Evolutionary conservation across 768 basidiomycete species (phyloP).

Genomic region (Agaricus bisporus): DNA sequence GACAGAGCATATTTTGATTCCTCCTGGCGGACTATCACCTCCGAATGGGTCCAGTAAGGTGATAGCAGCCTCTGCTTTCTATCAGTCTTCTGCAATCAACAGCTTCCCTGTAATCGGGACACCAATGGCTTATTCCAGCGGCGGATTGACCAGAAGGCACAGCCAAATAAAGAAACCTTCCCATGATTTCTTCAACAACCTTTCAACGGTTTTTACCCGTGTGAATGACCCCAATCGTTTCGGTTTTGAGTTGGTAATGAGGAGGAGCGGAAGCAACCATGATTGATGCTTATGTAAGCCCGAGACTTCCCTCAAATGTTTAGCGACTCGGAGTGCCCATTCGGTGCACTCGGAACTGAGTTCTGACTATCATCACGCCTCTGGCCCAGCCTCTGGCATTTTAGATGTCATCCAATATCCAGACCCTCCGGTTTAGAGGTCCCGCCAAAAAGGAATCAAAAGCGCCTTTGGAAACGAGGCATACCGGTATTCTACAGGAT

Average conservation of each 20-base stretch:
- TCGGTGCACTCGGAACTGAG: neutral
- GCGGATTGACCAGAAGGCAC: constrained; percentile 7
- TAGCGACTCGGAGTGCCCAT: too few relatives aligned
- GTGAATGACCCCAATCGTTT: neutral
- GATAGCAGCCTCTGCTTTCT: neutral
- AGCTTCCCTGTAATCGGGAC: neutral
- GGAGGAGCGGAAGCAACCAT: neutral
- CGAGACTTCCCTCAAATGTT: too few relatives aligned
- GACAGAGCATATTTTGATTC: constrained; percentile 4
- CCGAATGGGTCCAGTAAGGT: constrained; percentile 1
- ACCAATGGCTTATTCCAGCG: neutral
- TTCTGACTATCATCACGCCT: neutral
- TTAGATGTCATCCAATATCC: constrained; percentile 29
- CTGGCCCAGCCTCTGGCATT: neutral
- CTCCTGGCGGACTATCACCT: constrained; percentile 2
- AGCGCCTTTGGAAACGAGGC: constrained; percentile 23
- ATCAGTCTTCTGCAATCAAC: neutral
- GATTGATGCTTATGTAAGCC: constrained; percentile 5
- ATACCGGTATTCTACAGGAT: constrained; percentile 61
- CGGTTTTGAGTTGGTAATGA: neutral
- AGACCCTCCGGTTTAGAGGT: constrained; percentile 46
- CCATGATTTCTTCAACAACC: neutral
- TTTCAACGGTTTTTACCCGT: neutral
- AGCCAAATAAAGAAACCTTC: neutral
- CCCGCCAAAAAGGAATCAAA: constrained; percentile 23